Percentiles rank a stretch among this genome's conserved stretches.
Conservation (phyloP, 169 alveolate species). For the Plasmodium ovale region DNA sequence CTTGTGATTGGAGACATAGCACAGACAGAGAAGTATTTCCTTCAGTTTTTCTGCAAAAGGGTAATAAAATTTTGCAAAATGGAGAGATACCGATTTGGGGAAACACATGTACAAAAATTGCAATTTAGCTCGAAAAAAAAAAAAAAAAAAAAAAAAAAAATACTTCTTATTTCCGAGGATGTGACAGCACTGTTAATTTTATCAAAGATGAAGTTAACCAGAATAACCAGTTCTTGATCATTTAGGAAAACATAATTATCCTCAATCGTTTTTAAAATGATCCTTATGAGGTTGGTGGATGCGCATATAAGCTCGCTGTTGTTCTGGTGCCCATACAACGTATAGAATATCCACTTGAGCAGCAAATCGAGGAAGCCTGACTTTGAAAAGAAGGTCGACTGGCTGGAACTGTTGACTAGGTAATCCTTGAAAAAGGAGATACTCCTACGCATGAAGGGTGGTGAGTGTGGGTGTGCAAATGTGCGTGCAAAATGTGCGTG, state of each 20-base stretch:
- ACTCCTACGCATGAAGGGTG: conserved; percentile 13
- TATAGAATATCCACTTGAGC: conserved; percentile 53
- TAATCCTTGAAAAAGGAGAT: conserved; percentile 64
- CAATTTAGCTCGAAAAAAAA: neutral
- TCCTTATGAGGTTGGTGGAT: conserved; percentile 19
- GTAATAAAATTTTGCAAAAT: neutral
- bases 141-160: neutral
- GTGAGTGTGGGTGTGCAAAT: neutral
- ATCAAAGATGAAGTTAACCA: conserved; percentile 40
- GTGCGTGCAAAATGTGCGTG: too few relatives aligned
- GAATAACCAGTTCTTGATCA: conserved; percentile 33
- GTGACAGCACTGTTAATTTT: conserved; percentile 17
- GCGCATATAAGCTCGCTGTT: conserved; percentile 23
- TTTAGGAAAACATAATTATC: conserved; percentile 49
- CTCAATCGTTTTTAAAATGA: conserved; percentile 64
- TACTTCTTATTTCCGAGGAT: conserved; percentile 45
- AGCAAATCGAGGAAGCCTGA: conserved; percentile 50
- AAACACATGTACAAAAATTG: too few relatives aligned
- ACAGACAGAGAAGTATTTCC: conserved; percentile 53
- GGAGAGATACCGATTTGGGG: neutral
- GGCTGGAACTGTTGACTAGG: conserved; percentile 43
- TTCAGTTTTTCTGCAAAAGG: conserved; percentile 30
- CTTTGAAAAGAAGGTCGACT: conserved; percentile 55
- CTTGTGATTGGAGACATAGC: conserved; percentile 51
- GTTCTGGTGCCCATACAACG: conserved; percentile 36